Evolutionary conservation across 2,329 filamentous ascomycete genomes (phyloP).

Genomic region (Cordyceps javanica): DNA sequence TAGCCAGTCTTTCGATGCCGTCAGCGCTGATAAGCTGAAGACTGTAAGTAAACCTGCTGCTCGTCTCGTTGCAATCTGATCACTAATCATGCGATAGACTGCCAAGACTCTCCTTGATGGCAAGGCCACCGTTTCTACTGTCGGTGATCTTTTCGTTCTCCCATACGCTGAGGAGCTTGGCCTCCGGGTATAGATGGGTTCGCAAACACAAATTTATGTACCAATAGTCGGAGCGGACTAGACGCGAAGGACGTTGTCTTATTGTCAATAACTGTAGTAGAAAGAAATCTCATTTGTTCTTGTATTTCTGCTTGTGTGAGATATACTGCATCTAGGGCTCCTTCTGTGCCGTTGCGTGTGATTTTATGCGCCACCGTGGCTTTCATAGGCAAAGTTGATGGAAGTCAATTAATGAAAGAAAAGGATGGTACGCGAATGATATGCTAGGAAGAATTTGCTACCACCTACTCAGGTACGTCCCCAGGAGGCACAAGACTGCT

Average conservation of each 20-base stretch:
- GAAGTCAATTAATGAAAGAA: too few relatives aligned
- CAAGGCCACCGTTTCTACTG: slow-evolving; percentile 82
- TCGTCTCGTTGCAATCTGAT: neutral
- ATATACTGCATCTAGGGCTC: neutral
- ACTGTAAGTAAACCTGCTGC: slow-evolving; percentile 52
- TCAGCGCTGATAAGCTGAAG: slow-evolving; percentile 80
- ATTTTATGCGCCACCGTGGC: neutral
- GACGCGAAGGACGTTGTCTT: slow-evolving; percentile 31
- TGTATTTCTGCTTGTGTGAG: neutral
- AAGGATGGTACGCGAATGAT: too few relatives aligned
- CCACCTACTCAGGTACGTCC: neutral
- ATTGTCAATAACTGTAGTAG: slow-evolving; percentile 42
- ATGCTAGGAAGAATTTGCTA: too few relatives aligned
- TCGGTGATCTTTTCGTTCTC: slow-evolving; percentile 86
- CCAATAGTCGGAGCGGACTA: slow-evolving; percentile 37
- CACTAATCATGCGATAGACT: slow-evolving; percentile 49
- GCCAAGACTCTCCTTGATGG: slow-evolving; percentile 81
- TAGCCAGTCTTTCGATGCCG: slow-evolving; percentile 70
- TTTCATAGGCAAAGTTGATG: neutral
- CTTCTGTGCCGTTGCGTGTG: neutral
- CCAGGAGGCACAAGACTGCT: neutral
- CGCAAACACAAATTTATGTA: slow-evolving; percentile 33
- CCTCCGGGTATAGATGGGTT: slow-evolving; percentile 72
- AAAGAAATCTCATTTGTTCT: slow-evolving; percentile 26
- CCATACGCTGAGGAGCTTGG: slow-evolving; percentile 93